Conservation (phyloP, 305 asterid genomes). For the Petunia hybrid region DNA sequence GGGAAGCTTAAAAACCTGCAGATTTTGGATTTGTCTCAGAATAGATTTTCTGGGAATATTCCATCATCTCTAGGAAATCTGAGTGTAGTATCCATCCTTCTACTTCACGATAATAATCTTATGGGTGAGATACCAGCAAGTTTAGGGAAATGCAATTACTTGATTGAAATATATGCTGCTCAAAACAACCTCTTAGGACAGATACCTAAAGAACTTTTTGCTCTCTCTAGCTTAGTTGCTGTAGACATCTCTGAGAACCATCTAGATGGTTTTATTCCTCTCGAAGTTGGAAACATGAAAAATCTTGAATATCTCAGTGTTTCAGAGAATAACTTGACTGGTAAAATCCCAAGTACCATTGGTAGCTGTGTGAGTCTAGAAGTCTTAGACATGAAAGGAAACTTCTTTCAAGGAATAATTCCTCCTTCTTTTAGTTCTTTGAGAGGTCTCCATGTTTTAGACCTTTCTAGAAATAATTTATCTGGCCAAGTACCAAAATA, state of each 20-base stretch:
- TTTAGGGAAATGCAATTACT: slow-evolving; percentile 33
- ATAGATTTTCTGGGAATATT: slow-evolving; percentile 35
- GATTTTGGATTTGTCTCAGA: slow-evolving; percentile 27
- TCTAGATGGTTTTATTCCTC: slow-evolving; percentile 36
- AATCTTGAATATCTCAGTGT: slow-evolving; percentile 36
- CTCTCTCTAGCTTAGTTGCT: slow-evolving; percentile 33
- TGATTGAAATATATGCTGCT: slow-evolving; percentile 35
- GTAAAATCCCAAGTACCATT: slow-evolving; percentile 40
- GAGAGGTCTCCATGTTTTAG: slow-evolving; percentile 35
- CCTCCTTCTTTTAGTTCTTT: slow-evolving; percentile 38
- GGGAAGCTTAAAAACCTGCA: slow-evolving; percentile 34
- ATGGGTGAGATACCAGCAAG: slow-evolving; percentile 32
- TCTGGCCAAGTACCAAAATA: slow-evolving; percentile 45
- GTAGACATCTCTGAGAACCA: slow-evolving; percentile 39
- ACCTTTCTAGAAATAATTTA: slow-evolving; percentile 43
- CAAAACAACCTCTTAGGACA: slow-evolving; percentile 30
- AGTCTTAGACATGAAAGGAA: slow-evolving; percentile 35
- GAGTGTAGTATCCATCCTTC: slow-evolving; percentile 13
- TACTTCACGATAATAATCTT: slow-evolving; percentile 26
- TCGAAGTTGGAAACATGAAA: slow-evolving; percentile 35
- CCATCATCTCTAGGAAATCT: slow-evolving; percentile 41
- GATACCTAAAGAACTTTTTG: slow-evolving; percentile 36
- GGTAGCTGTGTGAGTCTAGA: slow-evolving; percentile 35
- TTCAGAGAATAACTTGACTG: slow-evolving; percentile 28
- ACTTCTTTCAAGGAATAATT: slow-evolving; percentile 38